Base-by-base conservation (phyloP, 148 eudicot species). In the Beta vulgaris region DNA sequence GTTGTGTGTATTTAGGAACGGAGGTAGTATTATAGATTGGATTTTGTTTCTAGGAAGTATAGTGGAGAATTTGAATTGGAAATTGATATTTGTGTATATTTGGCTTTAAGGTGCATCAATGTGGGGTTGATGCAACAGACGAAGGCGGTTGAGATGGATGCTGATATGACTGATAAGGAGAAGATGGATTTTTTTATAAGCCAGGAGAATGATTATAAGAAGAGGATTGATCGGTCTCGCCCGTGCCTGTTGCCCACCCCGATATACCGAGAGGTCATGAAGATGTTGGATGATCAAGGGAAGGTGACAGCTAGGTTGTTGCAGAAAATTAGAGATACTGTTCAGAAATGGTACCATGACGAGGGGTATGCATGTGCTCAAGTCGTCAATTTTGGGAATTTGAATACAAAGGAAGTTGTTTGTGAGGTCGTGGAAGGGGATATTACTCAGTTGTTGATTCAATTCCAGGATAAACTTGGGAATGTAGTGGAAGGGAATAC, bases 391-490 rank as follows among this genome's bases (percentile, higher is more conserved):
- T 95, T 95, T 31, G 98, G 98, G 63, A 92, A 95, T 73, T 86
- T 92, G 86, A 88, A 95, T 81, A 92, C 97, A 0, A 90, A 87
- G 77, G 93, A 92, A 59, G 96, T 95, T 37, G 96, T 92, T 55
- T 95, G 97, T 80, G 98, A 95, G 87, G 98, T 95, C 48, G 88
- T 89, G 78, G 98, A 95, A 85, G 98, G 98, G 11, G 97, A 95
- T 87, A 88, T 95, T 71, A 95, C 97, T 0, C 86, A 92, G 78
- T 57, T 95, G 85, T 87, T 82, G 74, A 85, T 95, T 80, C 98
- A 95, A 74, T 95, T 89, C 81, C 96, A 92, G 87, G 98, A 95
- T 85, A 95, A 95, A 86, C 91, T 95, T 67, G 98, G 98, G 36
- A 92, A 95, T 85, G 85, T 90, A 12, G 88, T 91, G n/a, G 97